Evolutionary conservation across 2,329 filamentous ascomycete genomes (phyloP).

Genomic region (Aspergillus intermedius): DNA sequence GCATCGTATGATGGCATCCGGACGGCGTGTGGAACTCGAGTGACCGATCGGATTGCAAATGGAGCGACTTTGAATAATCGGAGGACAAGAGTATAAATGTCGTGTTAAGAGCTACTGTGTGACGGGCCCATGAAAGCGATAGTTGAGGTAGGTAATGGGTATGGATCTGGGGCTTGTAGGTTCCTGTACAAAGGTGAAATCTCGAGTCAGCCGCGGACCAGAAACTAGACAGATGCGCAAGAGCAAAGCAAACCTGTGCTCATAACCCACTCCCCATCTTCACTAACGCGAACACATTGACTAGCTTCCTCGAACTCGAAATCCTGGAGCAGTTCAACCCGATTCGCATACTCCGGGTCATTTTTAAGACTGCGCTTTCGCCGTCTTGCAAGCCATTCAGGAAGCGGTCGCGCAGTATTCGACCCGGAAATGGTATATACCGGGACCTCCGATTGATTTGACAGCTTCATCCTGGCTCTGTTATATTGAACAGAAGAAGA

Average conservation of each 20-base stretch:
- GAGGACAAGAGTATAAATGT: slow-evolving; percentile 81
- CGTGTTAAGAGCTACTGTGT: slow-evolving; percentile 86
- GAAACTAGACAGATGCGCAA: not conserved
- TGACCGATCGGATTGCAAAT: slow-evolving; percentile 83
- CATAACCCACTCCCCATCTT: slow-evolving; percentile 97
- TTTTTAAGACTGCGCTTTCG: slow-evolving; percentile 88
- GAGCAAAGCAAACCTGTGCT: slow-evolving; percentile 62
- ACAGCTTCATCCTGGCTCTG: slow-evolving; percentile 40
- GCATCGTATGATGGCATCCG: slow-evolving; percentile 81
- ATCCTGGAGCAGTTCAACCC: slow-evolving; percentile 90
- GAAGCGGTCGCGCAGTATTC: slow-evolving; percentile 76
- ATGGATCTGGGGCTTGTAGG: slow-evolving; percentile 78
- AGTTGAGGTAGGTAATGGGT: slow-evolving; percentile 92
- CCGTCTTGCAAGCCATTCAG: slow-evolving; percentile 89
- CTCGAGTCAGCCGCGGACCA: slow-evolving; percentile 7
- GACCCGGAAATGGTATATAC: slow-evolving; percentile 95
- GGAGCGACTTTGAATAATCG: slow-evolving; percentile 90
- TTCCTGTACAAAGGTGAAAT: slow-evolving; percentile 38
- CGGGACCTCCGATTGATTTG: slow-evolving; percentile 68
- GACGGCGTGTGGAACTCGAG: slow-evolving; percentile 89
- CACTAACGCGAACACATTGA: slow-evolving; percentile 78
- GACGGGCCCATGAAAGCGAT: slow-evolving; percentile 85
- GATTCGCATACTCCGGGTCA: slow-evolving; percentile 85
- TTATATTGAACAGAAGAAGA: not conserved
- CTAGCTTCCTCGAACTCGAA: slow-evolving; percentile 98